Percentiles rank a stretch among this genome's conserved stretches.
Conservation (phyloP, 345 rosid genomes). For the Anacardium occidentale region DNA sequence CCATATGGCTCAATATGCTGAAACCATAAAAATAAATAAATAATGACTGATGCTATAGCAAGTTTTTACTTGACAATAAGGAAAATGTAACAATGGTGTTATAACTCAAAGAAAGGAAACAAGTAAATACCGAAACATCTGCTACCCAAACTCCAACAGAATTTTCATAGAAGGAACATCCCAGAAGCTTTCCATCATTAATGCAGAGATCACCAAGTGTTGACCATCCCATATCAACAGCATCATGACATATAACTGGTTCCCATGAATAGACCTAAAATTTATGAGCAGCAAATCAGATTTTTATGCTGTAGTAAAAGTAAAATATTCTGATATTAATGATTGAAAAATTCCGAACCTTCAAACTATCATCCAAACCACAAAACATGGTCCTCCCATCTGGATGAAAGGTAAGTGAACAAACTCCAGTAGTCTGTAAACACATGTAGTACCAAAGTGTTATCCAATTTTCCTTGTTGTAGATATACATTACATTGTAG, state of each 20-base stretch:
- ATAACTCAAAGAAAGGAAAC: slow-evolving; percentile 18
- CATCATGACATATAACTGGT: slow-evolving; percentile 84
- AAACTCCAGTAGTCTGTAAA: slow-evolving; percentile 80
- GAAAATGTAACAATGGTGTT: slow-evolving; percentile 7
- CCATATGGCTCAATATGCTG: slow-evolving; percentile 88
- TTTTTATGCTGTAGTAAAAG: slow-evolving; percentile 11
- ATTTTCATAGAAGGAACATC: slow-evolving; percentile 77
- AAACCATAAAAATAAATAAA: slow-evolving; percentile 11
- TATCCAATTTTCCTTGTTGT: background rate
- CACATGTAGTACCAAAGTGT: background rate
- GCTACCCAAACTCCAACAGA: slow-evolving; percentile 92
- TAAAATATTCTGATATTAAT: background rate
- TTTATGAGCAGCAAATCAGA: slow-evolving; percentile 21
- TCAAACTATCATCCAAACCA: slow-evolving; percentile 82
- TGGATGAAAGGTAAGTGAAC: slow-evolving; percentile 70
- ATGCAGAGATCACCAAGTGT: slow-evolving; percentile 85
- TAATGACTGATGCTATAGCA: slow-evolving; percentile 8
- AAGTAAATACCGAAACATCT: slow-evolving; percentile 60
- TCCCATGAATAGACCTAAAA: slow-evolving; percentile 98
- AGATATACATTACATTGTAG: too few relatives aligned
- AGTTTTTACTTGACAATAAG: background rate
- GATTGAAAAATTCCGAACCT: slow-evolving; percentile 51
- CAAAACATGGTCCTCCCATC: slow-evolving; percentile 89
- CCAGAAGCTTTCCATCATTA: slow-evolving; percentile 80
- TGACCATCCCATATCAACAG: slow-evolving; percentile 92